A percentile compares a stretch with the other conserved stretches of the same genome.
Evolutionary conservation across 2,329 filamentous ascomycete species (phyloP).

Genomic region (Colletotrichum incanum): DNA sequence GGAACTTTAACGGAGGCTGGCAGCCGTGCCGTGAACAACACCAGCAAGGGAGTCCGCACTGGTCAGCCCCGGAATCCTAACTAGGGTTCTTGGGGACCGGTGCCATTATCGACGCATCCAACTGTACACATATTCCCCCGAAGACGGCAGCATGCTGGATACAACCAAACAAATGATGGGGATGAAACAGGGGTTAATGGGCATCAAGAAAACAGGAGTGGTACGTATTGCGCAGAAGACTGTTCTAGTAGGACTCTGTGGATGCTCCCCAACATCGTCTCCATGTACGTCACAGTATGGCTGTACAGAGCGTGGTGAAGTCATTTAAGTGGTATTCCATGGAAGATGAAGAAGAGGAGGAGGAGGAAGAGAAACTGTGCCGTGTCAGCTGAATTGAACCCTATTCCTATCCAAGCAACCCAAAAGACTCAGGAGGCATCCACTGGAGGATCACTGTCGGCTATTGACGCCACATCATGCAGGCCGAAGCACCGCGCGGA

Average conservation of each 20-base stretch:
- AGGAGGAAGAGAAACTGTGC: background rate
- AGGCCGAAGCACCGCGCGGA: background rate
- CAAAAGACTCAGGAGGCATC: background rate
- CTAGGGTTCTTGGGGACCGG: no score
- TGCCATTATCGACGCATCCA: no score
- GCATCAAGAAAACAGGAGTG: no score
- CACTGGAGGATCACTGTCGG: background rate
- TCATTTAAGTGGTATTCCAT: background rate
- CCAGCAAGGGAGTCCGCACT: background rate
- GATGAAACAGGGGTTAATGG: no score
- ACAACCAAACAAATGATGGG: no score
- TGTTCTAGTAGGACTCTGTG: no score
- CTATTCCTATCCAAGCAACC: background rate
- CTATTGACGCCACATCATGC: slow-evolving; percentile 4
- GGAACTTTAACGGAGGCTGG: background rate
- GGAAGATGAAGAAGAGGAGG: background rate
- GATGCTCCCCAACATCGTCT: no score
- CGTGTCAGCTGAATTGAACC: background rate
- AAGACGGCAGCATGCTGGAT: no score
- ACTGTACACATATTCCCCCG: no score
- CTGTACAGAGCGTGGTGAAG: background rate
- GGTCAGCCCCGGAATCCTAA: no score
- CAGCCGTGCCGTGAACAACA: background rate
- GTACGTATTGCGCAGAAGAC: no score
- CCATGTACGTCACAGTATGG: no score